Conservation (phyloP, 257 asterid genomes). For the Solanum ossicruentum region DNA sequence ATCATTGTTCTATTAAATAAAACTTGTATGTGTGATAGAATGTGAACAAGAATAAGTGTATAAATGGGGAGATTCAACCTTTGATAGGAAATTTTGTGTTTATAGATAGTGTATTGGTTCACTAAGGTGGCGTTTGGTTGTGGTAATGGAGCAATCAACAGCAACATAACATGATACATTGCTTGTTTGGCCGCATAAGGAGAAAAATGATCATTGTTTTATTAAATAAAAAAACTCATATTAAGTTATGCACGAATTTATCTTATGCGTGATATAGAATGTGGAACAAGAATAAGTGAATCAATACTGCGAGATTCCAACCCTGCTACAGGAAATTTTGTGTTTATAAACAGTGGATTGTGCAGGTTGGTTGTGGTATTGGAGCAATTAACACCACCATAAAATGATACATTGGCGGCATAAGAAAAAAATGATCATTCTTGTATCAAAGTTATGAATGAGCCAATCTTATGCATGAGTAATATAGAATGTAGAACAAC, state of each 20-base stretch:
- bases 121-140: not conserved
- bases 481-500: too few relatives aligned
- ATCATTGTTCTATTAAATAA: not conserved
- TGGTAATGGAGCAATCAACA: not conserved
- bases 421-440: too few relatives aligned
- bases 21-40: too few relatives aligned
- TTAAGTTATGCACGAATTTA: not conserved
- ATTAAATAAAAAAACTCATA: not conserved
- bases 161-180: not conserved
- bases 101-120: not conserved
- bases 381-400: too few relatives aligned
- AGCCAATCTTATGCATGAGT: too few relatives aligned
- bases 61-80: not conserved
- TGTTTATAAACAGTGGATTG: too few relatives aligned
- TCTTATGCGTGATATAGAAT: not conserved
- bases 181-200: not conserved
- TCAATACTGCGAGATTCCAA: too few relatives aligned
- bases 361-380: too few relatives aligned
- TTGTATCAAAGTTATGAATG: too few relatives aligned
- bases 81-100: not conserved
- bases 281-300: not conserved
- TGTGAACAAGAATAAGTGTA: not conserved
- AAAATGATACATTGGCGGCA: too few relatives aligned
- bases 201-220: not conserved
- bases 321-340: too few relatives aligned